These are phyloP conservation scores for Solanum chiquidenum DNA, from an alignment of 257 asterid species.

Conservation along the genomic window DNA sequence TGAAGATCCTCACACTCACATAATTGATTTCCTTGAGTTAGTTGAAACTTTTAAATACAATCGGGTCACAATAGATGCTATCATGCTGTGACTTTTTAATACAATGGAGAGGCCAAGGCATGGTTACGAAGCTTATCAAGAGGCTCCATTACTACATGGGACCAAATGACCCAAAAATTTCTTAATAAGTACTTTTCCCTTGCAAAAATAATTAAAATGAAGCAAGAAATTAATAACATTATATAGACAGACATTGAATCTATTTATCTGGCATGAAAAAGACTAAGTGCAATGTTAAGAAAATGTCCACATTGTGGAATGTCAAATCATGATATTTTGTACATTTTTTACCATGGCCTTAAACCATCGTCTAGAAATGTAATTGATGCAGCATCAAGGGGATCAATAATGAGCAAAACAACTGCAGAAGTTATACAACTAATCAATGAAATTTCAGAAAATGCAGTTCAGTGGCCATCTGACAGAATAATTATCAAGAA, in stretches of 20 bases:
- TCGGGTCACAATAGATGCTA: neutral
- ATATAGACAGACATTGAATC: neutral
- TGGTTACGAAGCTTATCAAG: neutral
- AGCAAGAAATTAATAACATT: neutral
- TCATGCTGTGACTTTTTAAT: neutral
- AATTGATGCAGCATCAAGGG: neutral
- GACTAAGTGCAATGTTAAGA: neutral
- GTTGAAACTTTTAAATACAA: neutral
- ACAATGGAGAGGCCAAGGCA: neutral
- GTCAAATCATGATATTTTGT: neutral
- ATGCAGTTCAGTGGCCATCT: neutral
- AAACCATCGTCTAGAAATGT: neutral
- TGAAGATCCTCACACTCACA: neutral
- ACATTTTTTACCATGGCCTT: neutral
- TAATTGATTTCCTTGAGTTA: neutral
- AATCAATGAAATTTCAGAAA: too few species aligned
- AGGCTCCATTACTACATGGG: neutral
- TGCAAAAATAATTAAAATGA: neutral
- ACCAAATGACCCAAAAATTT: neutral
- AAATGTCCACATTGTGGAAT: neutral
- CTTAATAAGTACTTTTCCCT: neutral
- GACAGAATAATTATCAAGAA: neutral
- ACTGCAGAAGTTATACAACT: neutral
- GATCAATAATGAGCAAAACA: neutral
- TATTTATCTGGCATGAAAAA: neutral